Conservation (phyloP, 164 flowering plant species). For the Nymphaea thermarum region DNA sequence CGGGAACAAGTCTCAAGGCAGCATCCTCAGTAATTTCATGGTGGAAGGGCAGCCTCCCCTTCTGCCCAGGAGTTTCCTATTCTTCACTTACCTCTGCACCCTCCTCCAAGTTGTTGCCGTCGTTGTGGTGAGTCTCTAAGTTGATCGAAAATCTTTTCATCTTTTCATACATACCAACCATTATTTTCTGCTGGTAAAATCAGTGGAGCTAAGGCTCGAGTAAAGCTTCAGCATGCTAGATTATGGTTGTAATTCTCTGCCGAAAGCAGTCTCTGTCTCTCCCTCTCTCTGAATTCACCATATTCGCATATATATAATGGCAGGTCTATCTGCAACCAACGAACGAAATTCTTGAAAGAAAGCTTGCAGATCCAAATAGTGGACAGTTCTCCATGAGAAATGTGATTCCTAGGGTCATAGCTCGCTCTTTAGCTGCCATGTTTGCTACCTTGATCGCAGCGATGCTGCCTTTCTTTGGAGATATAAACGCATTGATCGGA, state of each 20-base stretch:
- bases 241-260: too few species aligned
- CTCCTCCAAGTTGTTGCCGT: conserved; percentile 66
- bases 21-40: conserved; percentile 48
- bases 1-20: conserved; percentile 49
- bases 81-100: conserved; percentile 43
- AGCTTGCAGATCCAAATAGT: conserved; percentile 40
- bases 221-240: too few species aligned
- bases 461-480: conserved; percentile 94
- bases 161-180: too few species aligned
- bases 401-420: conserved; percentile 41
- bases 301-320: background rate
- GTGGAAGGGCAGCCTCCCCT: conserved; percentile 28
- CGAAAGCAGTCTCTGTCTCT: too few species aligned
- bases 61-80: conserved; percentile 59
- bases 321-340: conserved; percentile 86
- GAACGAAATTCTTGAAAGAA: conserved; percentile 55
- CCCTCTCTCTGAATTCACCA: too few species aligned
- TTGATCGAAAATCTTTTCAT: too few species aligned
- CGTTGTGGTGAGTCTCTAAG: conserved; percentile 36
- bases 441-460: conserved; percentile 51
- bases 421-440: conserved; percentile 45
- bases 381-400: conserved; percentile 54
- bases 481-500: conserved; percentile 62
- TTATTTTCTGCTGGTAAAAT: too few species aligned
- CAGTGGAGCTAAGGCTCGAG: too few species aligned